Evolutionary conservation across 208 protist species (phyloP).

Genomic region (Angomonas ambiguus): DNA sequence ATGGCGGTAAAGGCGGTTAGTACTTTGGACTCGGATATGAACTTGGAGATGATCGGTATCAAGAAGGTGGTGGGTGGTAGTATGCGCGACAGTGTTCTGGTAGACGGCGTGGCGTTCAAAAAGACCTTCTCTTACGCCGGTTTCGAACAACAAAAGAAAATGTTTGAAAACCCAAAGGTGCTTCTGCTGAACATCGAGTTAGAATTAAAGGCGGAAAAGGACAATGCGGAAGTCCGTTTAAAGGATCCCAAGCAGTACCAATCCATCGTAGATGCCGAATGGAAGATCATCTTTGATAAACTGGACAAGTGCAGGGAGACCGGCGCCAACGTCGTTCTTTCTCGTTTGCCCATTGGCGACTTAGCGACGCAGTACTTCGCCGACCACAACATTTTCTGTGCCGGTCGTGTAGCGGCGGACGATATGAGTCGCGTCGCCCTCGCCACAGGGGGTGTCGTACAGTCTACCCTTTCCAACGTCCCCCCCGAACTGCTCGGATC

Average conservation of each 20-base stretch:
- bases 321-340: slow-evolving; percentile 99
- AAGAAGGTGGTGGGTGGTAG: slow-evolving; percentile 99
- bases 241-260: slow-evolving; percentile 99
- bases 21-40: slow-evolving; percentile 93
- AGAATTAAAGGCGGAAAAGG: slow-evolving; percentile 99
- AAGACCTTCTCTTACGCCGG: slow-evolving; percentile 99
- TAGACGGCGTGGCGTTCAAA: slow-evolving; percentile 99
- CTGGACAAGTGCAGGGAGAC: slow-evolving; percentile 97
- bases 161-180: slow-evolving; percentile 98
- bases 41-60: slow-evolving; percentile 99
- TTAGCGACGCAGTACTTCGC: slow-evolving; percentile 99
- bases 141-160: slow-evolving; percentile 99
- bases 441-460: slow-evolving; percentile 96
- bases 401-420: slow-evolving; percentile 97
- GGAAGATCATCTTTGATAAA: slow-evolving; percentile 99
- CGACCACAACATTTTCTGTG: slow-evolving; percentile 99
- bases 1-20: slow-evolving; percentile 99
- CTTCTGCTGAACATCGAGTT: slow-evolving; percentile 99
- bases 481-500: slow-evolving; percentile 91
- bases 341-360: slow-evolving; percentile 99
- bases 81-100: slow-evolving; percentile 97
- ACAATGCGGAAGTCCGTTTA: slow-evolving; percentile 99
- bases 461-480: slow-evolving; percentile 97
- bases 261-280: slow-evolving; percentile 99
- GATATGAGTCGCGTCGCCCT: slow-evolving; percentile 94